These are phyloP conservation scores for Maudiozyma bulderi DNA, from an alignment of 805 yeast species.

Conservation along the genomic window DNA sequence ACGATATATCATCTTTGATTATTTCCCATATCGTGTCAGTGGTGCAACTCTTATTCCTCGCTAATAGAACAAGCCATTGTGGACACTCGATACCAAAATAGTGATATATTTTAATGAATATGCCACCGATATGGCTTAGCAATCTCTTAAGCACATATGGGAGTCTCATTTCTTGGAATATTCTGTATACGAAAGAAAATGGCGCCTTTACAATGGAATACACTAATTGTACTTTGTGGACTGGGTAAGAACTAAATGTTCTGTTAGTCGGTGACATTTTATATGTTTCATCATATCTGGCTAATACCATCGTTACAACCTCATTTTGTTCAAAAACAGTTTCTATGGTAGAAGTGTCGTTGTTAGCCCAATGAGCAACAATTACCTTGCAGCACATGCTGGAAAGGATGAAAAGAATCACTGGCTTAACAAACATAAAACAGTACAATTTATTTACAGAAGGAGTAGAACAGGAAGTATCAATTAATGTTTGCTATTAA, in stretches of 20 bases:
- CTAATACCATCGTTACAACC: neutral
- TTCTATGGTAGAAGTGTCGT: neutral
- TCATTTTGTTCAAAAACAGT: neutral
- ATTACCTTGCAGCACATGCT: neutral
- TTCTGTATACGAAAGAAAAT: neutral
- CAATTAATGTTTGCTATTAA: neutral
- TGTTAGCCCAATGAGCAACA: neutral
- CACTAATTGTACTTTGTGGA: neutral
- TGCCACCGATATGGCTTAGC: neutral
- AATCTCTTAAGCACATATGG: neutral
- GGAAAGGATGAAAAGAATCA: neutral
- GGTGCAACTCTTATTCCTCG: neutral
- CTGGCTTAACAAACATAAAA: neutral
- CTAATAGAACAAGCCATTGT: neutral
- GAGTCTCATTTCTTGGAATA: neutral
- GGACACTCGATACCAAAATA: neutral
- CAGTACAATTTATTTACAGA: neutral
- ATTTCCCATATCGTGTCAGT: neutral
- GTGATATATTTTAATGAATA: neutral
- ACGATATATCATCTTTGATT: neutral
- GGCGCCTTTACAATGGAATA: neutral
- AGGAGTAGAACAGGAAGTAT: neutral
- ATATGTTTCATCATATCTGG: neutral
- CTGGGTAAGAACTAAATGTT: neutral
- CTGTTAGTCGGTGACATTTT: neutral